These are phyloP conservation scores for Xylaria sp. DNA, from an alignment of 2,329 filamentous ascomycete species.

Conservation along the genomic window DNA sequence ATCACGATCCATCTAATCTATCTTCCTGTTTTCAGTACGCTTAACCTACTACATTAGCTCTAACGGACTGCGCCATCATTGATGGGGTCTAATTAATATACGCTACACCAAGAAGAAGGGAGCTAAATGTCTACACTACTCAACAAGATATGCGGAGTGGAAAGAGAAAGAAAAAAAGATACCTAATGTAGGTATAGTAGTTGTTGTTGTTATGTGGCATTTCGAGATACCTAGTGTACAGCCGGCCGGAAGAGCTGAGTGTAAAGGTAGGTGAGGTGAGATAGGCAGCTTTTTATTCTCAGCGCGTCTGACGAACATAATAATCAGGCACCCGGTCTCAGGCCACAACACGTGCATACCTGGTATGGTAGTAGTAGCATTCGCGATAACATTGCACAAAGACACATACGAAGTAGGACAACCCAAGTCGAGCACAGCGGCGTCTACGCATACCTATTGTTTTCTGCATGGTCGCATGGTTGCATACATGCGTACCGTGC, in stretches of 20 bases:
- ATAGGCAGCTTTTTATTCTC: background rate
- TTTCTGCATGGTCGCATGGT: conserved; percentile 2
- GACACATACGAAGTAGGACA: background rate
- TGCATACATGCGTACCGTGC: background rate
- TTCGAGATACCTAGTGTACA: background rate
- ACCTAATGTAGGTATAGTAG: background rate
- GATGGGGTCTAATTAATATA: background rate
- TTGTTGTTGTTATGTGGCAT: background rate
- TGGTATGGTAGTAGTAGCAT: background rate
- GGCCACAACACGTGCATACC: conserved; percentile 5
- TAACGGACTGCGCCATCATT: background rate
- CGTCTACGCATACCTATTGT: background rate
- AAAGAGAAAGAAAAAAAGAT: background rate
- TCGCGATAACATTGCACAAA: background rate
- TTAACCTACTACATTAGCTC: background rate
- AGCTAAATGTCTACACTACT: background rate
- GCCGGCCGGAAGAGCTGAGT: too few species aligned
- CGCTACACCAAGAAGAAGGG: background rate
- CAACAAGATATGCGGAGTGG: too few species aligned
- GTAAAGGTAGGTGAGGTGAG: too few species aligned
- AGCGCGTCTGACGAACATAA: background rate
- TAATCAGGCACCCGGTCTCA: background rate
- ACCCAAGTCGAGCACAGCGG: background rate
- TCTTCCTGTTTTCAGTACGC: background rate
- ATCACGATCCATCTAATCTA: conserved; percentile 26